These are phyloP conservation scores for Penicillium atrosanguineum DNA, from an alignment of 495 filamentous ascomycete species.

Conservation along the genomic window DNA sequence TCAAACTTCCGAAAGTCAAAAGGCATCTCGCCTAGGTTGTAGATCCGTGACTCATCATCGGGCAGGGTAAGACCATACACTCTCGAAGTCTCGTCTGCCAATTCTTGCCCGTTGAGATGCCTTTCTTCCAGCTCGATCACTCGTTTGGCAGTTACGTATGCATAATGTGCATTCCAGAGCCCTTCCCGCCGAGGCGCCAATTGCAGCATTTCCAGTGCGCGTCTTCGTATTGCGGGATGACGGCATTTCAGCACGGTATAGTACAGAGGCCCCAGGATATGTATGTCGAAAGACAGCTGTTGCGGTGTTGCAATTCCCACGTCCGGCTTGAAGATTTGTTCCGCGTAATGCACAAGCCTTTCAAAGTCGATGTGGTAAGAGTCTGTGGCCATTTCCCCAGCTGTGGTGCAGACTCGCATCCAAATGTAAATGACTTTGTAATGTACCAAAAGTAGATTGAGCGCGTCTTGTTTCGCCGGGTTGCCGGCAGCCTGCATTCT, in stretches of 20 bases:
- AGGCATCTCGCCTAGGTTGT: neutral
- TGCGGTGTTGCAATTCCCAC: slow-evolving; percentile 1
- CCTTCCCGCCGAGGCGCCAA: slow-evolving; percentile 3
- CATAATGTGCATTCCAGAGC: slow-evolving; percentile 5
- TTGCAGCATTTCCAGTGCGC: slow-evolving; percentile 1
- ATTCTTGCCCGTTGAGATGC: neutral
- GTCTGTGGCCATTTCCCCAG: slow-evolving; percentile 1
- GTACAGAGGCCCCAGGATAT: slow-evolving; percentile 3
- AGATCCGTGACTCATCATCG: neutral
- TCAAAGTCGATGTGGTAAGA: slow-evolving; percentile 2
- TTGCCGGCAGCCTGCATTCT: slow-evolving; percentile 3
- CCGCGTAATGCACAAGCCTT: slow-evolving; percentile 5
- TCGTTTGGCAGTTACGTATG: slow-evolving; percentile 4
- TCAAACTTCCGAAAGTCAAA: slow-evolving; percentile 3
- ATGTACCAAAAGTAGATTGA: slow-evolving; percentile 2
- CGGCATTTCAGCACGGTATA: slow-evolving; percentile 2
- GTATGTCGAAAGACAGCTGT: slow-evolving; percentile 2
- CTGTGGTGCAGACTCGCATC: neutral
- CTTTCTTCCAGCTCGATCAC: slow-evolving; percentile 3
- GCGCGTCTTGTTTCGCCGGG: neutral
- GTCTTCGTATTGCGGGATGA: neutral
- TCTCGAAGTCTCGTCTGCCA: slow-evolving; percentile 3
- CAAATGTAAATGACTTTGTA: slow-evolving; percentile 5
- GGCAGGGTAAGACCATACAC: neutral
- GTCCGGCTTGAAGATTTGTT: neutral